Conservation (phyloP, 1,284 basidiomycete genomes). For the Ustilago cynodontis region DNA sequence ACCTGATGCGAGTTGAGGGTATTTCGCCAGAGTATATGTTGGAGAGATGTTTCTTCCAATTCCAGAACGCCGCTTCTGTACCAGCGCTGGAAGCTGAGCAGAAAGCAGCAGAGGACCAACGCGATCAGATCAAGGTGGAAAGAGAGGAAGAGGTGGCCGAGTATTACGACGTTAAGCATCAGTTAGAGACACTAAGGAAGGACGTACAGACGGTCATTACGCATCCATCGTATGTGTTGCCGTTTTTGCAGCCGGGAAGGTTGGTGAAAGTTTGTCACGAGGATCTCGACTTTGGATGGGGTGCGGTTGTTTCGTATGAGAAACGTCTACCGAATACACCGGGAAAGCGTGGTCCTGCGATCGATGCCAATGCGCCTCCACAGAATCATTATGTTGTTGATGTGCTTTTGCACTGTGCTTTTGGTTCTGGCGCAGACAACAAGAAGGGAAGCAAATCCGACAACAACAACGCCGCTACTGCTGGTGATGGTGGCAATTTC, state of each 20-base stretch:
- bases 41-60: conserved; percentile 97
- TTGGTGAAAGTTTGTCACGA: conserved; percentile 89
- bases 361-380: conserved; percentile 76
- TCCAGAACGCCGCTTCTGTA: conserved; percentile 91
- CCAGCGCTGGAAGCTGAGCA: conserved; percentile 89
- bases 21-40: conserved; percentile 99
- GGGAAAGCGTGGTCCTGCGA: conserved; percentile 46
- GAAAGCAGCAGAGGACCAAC: conserved; percentile 79
- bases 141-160: conserved; percentile 87
- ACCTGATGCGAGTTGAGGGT: conserved; percentile 98
- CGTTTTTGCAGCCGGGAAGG: conserved; percentile 92
- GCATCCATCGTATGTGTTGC: conserved; percentile 91
- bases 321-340: conserved; percentile 76
- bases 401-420: conserved; percentile 86
- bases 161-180: conserved; percentile 91
- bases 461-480: too few relatives aligned
- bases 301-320: conserved; percentile 89
- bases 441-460: conserved; percentile 26
- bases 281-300: conserved; percentile 95
- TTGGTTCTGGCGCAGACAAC: conserved; percentile 72
- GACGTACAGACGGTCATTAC: conserved; percentile 94
- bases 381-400: conserved; percentile 94
- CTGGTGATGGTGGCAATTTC: conserved; percentile 34
- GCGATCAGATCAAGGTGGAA: conserved; percentile 79
- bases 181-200: conserved; percentile 84